These are phyloP conservation scores for Mycena alexandri DNA, from an alignment of 768 basidiomycete genomes.

Conservation along the genomic window DNA sequence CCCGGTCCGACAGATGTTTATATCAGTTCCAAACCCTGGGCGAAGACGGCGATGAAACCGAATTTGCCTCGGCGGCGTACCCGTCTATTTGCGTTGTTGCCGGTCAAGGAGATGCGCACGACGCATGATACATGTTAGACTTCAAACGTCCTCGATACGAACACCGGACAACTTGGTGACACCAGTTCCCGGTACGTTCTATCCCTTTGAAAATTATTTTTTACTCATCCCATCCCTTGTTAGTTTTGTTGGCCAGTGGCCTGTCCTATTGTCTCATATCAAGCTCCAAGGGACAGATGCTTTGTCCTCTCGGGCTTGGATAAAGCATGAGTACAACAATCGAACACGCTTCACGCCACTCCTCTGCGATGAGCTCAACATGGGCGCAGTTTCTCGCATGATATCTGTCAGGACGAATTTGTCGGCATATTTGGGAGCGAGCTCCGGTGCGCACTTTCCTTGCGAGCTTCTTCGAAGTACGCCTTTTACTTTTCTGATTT, in stretches of 20 bases:
- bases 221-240: not conserved
- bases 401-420: not conserved
- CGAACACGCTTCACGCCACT: not conserved
- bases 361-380: not conserved
- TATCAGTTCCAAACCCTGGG: slow-evolving; percentile 99
- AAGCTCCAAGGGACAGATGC: not conserved
- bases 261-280: not conserved
- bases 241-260: slow-evolving; percentile 8
- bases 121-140: slow-evolving; percentile 93
- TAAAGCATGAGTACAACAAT: not conserved
- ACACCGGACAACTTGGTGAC: slow-evolving; percentile 94
- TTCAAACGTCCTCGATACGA: slow-evolving; percentile 93
- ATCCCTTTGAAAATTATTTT: not conserved
- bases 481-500: not conserved
- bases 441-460: not conserved
- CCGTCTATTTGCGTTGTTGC: slow-evolving; percentile 58
- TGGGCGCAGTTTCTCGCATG: slow-evolving; percentile 8
- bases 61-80: slow-evolving; percentile 89
- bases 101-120: no score
- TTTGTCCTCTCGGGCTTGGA: slow-evolving; percentile 8
- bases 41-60: slow-evolving; percentile 95
- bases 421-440: slow-evolving; percentile 1
- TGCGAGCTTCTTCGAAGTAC: no score
- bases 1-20: slow-evolving; percentile 68
- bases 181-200: slow-evolving; percentile 87